Evolutionary conservation across 768 basidiomycete genomes (phyloP).

Genomic region (Sistotremastrum niveocremeum): DNA sequence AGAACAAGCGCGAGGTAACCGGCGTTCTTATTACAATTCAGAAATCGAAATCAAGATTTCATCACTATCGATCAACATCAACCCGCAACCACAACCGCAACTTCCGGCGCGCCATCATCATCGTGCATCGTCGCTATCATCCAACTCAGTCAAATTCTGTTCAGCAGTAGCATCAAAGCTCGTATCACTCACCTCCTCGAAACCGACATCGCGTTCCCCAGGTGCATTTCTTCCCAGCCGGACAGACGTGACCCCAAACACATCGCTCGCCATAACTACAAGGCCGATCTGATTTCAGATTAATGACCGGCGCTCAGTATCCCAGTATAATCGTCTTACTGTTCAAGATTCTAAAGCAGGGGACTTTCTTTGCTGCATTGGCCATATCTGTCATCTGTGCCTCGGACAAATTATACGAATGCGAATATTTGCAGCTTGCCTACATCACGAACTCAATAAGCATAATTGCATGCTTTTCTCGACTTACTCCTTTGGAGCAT

Average conservation of each 20-base stretch:
- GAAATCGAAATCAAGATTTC: neutral
- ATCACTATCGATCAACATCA: neutral
- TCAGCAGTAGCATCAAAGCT: neutral
- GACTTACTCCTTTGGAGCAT: slow-evolving; percentile 54
- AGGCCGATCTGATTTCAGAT: slow-evolving; percentile 34
- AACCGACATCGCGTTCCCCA: slow-evolving; percentile 81
- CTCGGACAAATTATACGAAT: slow-evolving; percentile 58
- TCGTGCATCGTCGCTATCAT: slow-evolving; percentile 1
- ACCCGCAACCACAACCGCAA: neutral
- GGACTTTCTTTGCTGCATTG: slow-evolving; percentile 71
- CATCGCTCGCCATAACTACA: slow-evolving; percentile 68
- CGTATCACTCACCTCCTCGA: slow-evolving; percentile 41
- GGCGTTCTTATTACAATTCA: neutral
- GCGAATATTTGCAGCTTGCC: slow-evolving; percentile 69
- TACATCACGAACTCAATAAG: slow-evolving; percentile 1
- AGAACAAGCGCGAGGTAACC: too few relatives aligned
- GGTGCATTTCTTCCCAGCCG: slow-evolving; percentile 65
- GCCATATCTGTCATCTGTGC: slow-evolving; percentile 63
- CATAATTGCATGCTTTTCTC: neutral
- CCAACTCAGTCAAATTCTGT: neutral
- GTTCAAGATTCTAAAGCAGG: slow-evolving; percentile 75
- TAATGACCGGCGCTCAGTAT: neutral
- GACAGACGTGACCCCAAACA: slow-evolving; percentile 78
- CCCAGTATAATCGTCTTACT: slow-evolving; percentile 24
- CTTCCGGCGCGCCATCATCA: neutral